A percentile compares a stretch with the other conserved stretches of the same genome.
Conservation (phyloP, 2,329 filamentous ascomycete genomes). For the Xylaria sp. region DNA sequence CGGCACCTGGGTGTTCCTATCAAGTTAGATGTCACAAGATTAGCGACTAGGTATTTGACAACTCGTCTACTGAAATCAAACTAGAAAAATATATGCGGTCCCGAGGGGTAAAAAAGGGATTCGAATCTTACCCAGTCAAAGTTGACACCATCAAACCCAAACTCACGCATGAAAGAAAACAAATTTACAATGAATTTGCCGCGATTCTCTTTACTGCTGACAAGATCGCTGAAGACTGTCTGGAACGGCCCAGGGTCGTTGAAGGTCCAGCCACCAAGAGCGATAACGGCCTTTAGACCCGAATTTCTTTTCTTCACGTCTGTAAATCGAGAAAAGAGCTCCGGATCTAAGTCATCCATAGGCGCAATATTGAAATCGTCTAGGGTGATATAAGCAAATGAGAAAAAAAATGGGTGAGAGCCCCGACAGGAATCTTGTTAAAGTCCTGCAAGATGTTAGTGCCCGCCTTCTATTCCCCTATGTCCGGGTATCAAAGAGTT, state of each 20-base stretch:
- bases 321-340: slow-evolving; percentile 38
- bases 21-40: too few relatives aligned
- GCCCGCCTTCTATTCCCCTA: too few relatives aligned
- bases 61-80: too few relatives aligned
- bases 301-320: slow-evolving; percentile 38
- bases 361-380: slow-evolving; percentile 25
- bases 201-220: slow-evolving; percentile 17
- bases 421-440: slow-evolving; percentile 47
- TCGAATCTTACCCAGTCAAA: too few relatives aligned
- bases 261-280: slow-evolving; percentile 51
- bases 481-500: too few relatives aligned
- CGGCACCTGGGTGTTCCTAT: slow-evolving; percentile 31
- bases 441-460: too few relatives aligned
- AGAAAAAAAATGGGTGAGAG: slow-evolving; percentile 44
- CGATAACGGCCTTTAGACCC: slow-evolving; percentile 41
- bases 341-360: slow-evolving; percentile 34
- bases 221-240: slow-evolving; percentile 36
- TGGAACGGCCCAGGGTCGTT: slow-evolving; percentile 40
- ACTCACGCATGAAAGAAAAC: slow-evolving; percentile 31
- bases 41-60: too few relatives aligned
- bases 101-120: too few relatives aligned
- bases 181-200: slow-evolving; percentile 32
- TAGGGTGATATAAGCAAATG: slow-evolving; percentile 46
- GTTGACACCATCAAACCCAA: slow-evolving; percentile 37
- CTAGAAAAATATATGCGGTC: too few relatives aligned